Percentiles rank a stretch among this genome's conserved stretches.
These are phyloP conservation scores for Albugo candida DNA, from an alignment of 352 stramenopile species.

Conservation along the genomic window DNA sequence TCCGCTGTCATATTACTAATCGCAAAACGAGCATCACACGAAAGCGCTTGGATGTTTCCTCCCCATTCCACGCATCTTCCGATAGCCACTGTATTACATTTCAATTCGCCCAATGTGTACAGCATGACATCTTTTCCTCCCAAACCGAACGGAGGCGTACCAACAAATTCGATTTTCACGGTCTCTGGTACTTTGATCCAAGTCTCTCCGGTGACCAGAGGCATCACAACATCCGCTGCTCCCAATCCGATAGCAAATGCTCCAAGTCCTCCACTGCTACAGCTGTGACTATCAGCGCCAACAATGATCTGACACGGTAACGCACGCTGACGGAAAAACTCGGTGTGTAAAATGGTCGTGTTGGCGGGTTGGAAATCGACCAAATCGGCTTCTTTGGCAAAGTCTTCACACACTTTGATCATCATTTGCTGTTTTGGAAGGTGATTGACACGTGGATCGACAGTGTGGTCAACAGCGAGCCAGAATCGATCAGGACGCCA, in stretches of 20 bases:
- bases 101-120: conserved; percentile 64
- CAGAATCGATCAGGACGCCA: conserved; percentile 77
- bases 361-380: conserved; percentile 74
- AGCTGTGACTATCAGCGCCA: conserved; percentile 62
- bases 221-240: conserved; percentile 67
- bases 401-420: conserved; percentile 70
- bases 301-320: conserved; percentile 72
- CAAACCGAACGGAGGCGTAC: conserved; percentile 40
- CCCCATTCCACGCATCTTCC: conserved; percentile 60
- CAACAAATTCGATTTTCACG: conserved; percentile 69
- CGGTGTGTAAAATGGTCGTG: conserved; percentile 73
- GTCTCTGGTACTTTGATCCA: conserved; percentile 79
- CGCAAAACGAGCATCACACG: conserved; percentile 63
- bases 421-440: conserved; percentile 68
- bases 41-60: conserved; percentile 56
- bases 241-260: conserved; percentile 63
- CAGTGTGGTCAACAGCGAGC: conserved; percentile 70
- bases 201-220: conserved; percentile 66
- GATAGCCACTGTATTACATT: conserved; percentile 73
- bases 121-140: conserved; percentile 78
- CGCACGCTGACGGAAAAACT: conserved; percentile 72
- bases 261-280: conserved; percentile 50
- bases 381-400: conserved; percentile 53
- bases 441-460: conserved; percentile 71
- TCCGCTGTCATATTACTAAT: conserved; percentile 77